Evolutionary conservation across 164 flowering plant genomes (phyloP), one percentile per base, ranked within the genome.

Genomic region (Vitis amurensis): DNA sequence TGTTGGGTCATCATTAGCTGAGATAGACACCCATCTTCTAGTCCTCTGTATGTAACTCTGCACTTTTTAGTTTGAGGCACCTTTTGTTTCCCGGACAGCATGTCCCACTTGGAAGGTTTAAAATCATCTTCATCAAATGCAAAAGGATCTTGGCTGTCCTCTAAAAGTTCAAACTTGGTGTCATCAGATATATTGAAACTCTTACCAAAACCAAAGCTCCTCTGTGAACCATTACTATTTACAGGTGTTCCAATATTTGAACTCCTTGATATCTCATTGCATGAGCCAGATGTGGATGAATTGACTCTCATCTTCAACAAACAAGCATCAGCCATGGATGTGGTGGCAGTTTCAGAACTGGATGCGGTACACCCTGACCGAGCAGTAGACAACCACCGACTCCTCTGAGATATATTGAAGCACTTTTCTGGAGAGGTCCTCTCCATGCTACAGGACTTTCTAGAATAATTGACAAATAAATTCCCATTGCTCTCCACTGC

Each of bases 91-190:
- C 75, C 83, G 50, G 90, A 86, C 59, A 88, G 69, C 55, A 80
- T 15, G 11, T 93, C 98, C 99, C 99, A 96, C 75, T 87, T 91
- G 1, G 97, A 85, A 37, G 91, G 97, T 72, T 74, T 79, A 51
- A 77, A 74, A 2, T 90, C 98, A 69, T 83, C 91, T 70, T 87
- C 96, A 79, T 91, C 88, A 81, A 95, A 95, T 70, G 95, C 97
- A 88, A 85, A 95, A 71, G 99, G 98, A 84, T 93, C 99, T 72
- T 83, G 85, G 73, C 80, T 83, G 59, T 87, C 90, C 69, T 86
- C 88, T 51, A 73, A 67, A 68, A 58, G 51, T 27, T 68, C 82
- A 79, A 60, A 47, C 14, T 55, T 68, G 11, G 29, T 66, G 65
- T 67, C 76, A 57, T 75, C 79, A 52, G 75, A 4, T 59, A 61